A percentile compares a stretch with the other conserved stretches of the same genome.
phyloP scores from a whole-genome alignment of 768 basidiomycete genomes.

The Pilatotrama ljubarskyi region DNA sequence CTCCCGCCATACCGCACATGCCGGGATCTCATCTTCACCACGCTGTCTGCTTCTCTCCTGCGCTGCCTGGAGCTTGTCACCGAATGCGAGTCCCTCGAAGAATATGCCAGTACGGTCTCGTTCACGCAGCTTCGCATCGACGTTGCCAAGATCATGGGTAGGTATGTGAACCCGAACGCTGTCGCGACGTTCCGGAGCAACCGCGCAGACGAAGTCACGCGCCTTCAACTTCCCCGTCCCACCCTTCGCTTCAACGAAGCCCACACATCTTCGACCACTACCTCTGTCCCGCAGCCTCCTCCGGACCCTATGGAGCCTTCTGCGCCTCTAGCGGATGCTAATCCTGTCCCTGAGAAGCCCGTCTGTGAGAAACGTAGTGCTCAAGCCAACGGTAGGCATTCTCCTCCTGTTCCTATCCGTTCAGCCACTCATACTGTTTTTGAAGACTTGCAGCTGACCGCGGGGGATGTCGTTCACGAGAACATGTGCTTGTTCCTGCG shows the following conservation, averaged over 20 bases:
- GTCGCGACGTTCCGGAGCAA: constrained; percentile 25
- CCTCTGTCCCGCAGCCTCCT: no score
- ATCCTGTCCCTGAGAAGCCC: no score
- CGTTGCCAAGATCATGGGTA: constrained; percentile 23
- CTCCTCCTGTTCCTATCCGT: no score
- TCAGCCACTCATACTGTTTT: no score
- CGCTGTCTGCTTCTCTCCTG: constrained; percentile 36
- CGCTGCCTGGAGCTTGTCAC: constrained; percentile 36
- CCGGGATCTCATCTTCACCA: constrained; percentile 38
- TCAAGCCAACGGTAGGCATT: no score
- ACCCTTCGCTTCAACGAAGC: not conserved
- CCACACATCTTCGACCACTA: not conserved
- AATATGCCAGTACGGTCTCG: constrained; percentile 18
- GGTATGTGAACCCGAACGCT: constrained; percentile 19
- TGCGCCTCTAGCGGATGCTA: no score
- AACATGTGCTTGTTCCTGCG: constrained; percentile 32
- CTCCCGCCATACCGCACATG: constrained; percentile 37
- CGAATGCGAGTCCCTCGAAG: constrained; percentile 13
- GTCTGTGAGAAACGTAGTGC: no score
- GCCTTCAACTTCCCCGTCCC: no score
- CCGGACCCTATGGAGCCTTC: no score
- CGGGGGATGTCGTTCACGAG: constrained; percentile 20
- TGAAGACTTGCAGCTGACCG: not conserved
- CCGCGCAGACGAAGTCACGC: not conserved
- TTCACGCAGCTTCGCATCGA: constrained; percentile 28